A percentile compares a stretch with the other conserved stretches of the same genome.
These are phyloP conservation scores for Lactarius akahatsu DNA, from an alignment of 768 basidiomycete genomes.

Conservation along the genomic window DNA sequence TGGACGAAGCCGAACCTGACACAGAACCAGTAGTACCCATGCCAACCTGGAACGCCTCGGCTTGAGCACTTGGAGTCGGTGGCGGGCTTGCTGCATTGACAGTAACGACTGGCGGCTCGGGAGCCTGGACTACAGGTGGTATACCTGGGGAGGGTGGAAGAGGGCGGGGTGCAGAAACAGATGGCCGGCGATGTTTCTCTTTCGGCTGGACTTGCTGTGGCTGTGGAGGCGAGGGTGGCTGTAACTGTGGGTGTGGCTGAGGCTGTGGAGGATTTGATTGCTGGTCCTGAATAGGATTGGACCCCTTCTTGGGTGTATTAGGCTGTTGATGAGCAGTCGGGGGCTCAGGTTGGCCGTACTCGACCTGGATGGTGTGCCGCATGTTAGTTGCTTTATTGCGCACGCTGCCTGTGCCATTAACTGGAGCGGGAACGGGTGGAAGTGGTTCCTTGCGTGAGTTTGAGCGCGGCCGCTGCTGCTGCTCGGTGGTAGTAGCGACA, in stretches of 20 bases:
- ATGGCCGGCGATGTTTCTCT: conserved; percentile 21
- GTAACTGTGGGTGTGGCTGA: conserved; percentile 5
- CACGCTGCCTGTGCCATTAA: conserved; percentile 39
- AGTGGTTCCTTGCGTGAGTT: conserved; percentile 22
- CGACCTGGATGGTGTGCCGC: conserved; percentile 95
- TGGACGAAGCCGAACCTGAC: conserved; percentile 38
- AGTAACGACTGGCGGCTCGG: conserved; percentile 34
- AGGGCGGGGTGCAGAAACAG: conserved; percentile 20
- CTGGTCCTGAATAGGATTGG: conserved; percentile 7
- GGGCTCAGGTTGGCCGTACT: conserved; percentile 71
- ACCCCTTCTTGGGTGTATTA: conserved; percentile 23
- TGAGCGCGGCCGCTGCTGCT: conserved; percentile 16
- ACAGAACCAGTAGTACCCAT: conserved; percentile 30
- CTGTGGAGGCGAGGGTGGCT: conserved; percentile 9
- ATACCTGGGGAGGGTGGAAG: conserved; percentile 20
- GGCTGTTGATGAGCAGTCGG: conserved; percentile 19
- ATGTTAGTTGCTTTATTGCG: conserved; percentile 54
- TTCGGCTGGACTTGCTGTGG: conserved; percentile 10
- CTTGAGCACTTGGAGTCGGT: conserved; percentile 28
- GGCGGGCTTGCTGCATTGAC: conserved; percentile 39
- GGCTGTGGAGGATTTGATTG: conserved; percentile 8
- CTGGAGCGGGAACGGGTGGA: conserved; percentile 15
- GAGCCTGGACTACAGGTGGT: conserved; percentile 3
- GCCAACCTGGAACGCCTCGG: conserved; percentile 26
- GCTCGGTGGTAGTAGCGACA: conserved; percentile 33